Base-by-base conservation (phyloP, 139 green algal genomes). In the Eudorina sp. region DNA sequence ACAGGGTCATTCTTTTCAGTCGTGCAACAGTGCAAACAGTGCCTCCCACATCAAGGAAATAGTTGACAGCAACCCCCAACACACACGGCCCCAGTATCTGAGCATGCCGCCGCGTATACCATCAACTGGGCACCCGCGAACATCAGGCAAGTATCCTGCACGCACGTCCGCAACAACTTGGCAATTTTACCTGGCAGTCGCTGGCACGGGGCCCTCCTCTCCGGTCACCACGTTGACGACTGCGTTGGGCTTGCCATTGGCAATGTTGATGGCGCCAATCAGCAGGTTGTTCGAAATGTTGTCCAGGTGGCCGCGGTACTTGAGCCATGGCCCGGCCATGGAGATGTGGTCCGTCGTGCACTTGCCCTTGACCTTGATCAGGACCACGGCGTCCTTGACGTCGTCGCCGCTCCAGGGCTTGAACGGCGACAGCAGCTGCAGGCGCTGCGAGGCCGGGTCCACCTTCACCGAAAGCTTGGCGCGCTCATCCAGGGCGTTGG, bases 221-320 rank as follows among this genome's bases (percentile, higher is more conserved):
- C 91, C 90, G 8, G 90, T 93, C 25, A 94, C n/a, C 31, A 93
- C 45, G 75, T 94, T 94, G n/a, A 83, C 88, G 16, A 93, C 90
- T 29, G 74, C 64, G 86, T 93, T 94, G 74, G 96, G 88, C 92
- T 97, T 95, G 84, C 92, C 95, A 88, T 98, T 99, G 78, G 97
- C 95, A 21, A 94, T 90, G 92, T 99, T 99, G 77, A 98, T 92
- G 23, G 97, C 97, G 76, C 97, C 97, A 86, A 99, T 99, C 82
- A 99, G 95, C 95, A 99, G 96, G 95, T 99, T 99, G 94, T 99
- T 99, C 86, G 92, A 97, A 93, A 99, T 99, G 94, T 99, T 99
- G 93, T 99, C 97, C 89, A 99, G 92, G 94, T 99, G 97, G 69
- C 97, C 97, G 88, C 97, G 94, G 95, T 98, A 99, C 94, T 99